These are phyloP conservation scores for Malus fusca DNA, from an alignment of 306 rosid species.

Conservation along the genomic window DNA sequence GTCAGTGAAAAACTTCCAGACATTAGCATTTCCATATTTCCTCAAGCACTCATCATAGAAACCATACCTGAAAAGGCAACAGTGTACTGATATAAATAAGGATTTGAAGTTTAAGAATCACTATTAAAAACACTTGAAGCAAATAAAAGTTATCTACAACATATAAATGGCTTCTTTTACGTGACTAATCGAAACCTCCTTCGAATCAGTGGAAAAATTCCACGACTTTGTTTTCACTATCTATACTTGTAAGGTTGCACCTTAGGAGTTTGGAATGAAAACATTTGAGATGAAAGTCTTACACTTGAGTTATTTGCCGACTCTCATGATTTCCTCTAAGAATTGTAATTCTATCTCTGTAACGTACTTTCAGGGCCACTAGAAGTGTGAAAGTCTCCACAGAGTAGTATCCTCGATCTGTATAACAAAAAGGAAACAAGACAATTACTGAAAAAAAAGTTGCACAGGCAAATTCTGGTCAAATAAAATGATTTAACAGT, in stretches of 20 bases:
- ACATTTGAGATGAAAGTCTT: constrained; percentile 26
- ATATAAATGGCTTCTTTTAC: background rate
- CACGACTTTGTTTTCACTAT: background rate
- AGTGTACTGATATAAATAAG: background rate
- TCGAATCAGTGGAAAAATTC: background rate
- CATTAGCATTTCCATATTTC: constrained; percentile 96
- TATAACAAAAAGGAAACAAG: background rate
- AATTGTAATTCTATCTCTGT: constrained; percentile 97
- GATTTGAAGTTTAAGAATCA: background rate
- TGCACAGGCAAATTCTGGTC: background rate
- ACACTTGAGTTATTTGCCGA: constrained; percentile 99
- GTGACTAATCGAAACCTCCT: background rate
- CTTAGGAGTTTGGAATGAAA: background rate
- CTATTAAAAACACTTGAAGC: background rate
- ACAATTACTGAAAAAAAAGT: background rate
- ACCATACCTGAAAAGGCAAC: constrained; percentile 68
- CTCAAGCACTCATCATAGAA: constrained; percentile 97
- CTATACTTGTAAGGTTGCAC: background rate
- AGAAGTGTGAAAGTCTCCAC: constrained; percentile 96
- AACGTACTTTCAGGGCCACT: constrained; percentile 94
- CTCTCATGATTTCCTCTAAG: constrained; percentile 98
- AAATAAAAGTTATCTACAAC: background rate
- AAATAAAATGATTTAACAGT: background rate
- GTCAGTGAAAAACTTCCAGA: constrained; percentile 94
- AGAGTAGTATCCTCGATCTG: constrained; percentile 64